Evolutionary conservation across 2,329 filamentous ascomycete genomes (phyloP).

Genomic region (Chaetomiaceae sp.): DNA sequence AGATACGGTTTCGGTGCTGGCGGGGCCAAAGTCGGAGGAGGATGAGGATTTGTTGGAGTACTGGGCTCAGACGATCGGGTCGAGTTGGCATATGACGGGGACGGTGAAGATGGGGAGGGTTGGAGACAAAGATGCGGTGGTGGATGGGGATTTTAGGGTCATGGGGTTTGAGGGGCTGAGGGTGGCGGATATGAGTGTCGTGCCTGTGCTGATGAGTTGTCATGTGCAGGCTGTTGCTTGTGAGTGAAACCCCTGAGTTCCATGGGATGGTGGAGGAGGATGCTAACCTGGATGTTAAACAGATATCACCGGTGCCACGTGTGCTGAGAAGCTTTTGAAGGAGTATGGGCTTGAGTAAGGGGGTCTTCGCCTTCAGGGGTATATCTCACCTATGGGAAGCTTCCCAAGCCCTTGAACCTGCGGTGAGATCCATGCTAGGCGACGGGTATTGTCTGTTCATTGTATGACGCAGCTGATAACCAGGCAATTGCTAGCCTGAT

Average conservation of each 20-base stretch:
- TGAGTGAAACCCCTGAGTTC: slow-evolving; percentile 4
- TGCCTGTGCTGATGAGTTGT: slow-evolving; percentile 47
- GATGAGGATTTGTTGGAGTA: slow-evolving; percentile 50
- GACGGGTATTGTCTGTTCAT: too few relatives aligned
- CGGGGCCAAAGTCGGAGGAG: slow-evolving; percentile 41
- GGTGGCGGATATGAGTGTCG: slow-evolving; percentile 48
- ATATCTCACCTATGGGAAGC: too few relatives aligned
- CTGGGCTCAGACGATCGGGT: slow-evolving; percentile 41
- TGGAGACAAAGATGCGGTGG: slow-evolving; percentile 40
- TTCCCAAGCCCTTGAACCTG: too few relatives aligned
- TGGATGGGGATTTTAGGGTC: slow-evolving; percentile 47
- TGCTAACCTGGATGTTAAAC: neutral
- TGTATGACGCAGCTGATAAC: too few relatives aligned
- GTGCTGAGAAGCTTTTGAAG: slow-evolving; percentile 43
- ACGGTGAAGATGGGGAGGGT: slow-evolving; percentile 54
- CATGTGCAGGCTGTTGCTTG: slow-evolving; percentile 51
- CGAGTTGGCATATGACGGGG: slow-evolving; percentile 53
- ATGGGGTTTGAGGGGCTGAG: slow-evolving; percentile 45
- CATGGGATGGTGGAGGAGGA: neutral
- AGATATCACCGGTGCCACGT: slow-evolving; percentile 47
- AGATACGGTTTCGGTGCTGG: slow-evolving; percentile 38
- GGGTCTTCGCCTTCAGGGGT: too few relatives aligned
- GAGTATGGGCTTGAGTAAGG: slow-evolving; percentile 11
- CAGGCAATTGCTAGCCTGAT: too few relatives aligned
- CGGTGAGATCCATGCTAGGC: too few relatives aligned